A percentile compares a stretch with the other conserved stretches of the same genome.
These are phyloP conservation scores for Mycena sp. DNA, from an alignment of 1,284 basidiomycete genomes.

Conservation along the genomic window DNA sequence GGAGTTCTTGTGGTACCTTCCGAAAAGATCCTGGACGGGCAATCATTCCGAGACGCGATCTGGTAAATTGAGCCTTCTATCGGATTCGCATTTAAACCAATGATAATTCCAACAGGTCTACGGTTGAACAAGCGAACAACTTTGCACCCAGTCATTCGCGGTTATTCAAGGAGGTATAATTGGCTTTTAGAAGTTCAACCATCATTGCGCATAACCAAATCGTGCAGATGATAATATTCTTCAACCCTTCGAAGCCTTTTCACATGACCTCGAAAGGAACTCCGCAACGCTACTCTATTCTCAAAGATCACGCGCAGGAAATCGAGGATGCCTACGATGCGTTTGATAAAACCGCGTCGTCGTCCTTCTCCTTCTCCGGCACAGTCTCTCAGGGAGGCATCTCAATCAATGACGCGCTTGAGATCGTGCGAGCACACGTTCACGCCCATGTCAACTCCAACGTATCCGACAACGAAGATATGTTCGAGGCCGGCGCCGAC, in stretches of 20 bases:
- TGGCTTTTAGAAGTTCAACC: not conserved
- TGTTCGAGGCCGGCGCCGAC: slow-evolving; percentile 6
- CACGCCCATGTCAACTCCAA: not conserved
- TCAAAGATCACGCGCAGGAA: slow-evolving; percentile 16
- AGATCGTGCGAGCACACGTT: slow-evolving; percentile 7
- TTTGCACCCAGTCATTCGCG: slow-evolving; percentile 8
- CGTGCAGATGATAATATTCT: slow-evolving; percentile 18
- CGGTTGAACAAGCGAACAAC: not conserved
- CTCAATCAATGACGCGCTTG: not conserved
- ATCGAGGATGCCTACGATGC: not conserved
- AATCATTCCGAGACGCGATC: slow-evolving; percentile 3
- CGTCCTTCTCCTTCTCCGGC: not conserved
- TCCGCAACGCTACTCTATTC: slow-evolving; percentile 1
- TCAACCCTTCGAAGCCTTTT: slow-evolving; percentile 9
- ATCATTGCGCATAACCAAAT: not conserved
- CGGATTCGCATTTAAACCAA: not conserved
- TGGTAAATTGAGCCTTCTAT: not conserved
- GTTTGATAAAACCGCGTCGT: not conserved
- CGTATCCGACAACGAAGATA: not conserved
- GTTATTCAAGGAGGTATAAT: not conserved
- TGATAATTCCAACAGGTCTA: not conserved
- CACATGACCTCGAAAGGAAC: slow-evolving; percentile 10
- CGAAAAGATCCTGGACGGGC: not conserved
- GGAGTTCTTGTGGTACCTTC: not conserved
- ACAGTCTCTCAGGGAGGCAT: not conserved